A percentile compares a stretch with the other conserved stretches of the same genome.
These are phyloP conservation scores for Metarhizium robertsii DNA, from an alignment of 2,329 filamentous ascomycete genomes.

Conservation along the genomic window DNA sequence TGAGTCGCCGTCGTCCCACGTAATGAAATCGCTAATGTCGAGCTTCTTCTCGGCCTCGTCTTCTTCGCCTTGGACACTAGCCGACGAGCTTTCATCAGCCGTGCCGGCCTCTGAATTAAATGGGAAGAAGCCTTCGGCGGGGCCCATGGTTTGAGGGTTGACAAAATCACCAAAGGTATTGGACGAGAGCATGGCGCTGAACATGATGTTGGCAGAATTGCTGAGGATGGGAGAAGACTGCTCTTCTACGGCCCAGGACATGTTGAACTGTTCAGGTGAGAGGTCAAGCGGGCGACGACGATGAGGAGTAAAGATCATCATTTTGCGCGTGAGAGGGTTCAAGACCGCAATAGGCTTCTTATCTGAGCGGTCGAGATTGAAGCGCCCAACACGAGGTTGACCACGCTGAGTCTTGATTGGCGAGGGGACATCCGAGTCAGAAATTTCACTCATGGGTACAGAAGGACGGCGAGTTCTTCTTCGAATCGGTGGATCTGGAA, in stretches of 20 bases:
- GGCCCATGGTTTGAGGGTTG: constrained; percentile 59
- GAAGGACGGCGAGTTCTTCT: constrained; percentile 37
- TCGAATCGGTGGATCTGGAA: constrained; percentile 37
- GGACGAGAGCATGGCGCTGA: constrained; percentile 58
- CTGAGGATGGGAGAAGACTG: constrained; percentile 49
- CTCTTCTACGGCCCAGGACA: constrained; percentile 33
- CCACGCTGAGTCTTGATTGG: constrained; percentile 38
- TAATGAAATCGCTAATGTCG: constrained; percentile 64
- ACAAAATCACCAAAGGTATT: constrained; percentile 47
- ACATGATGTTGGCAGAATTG: constrained; percentile 67
- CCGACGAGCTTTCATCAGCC: constrained; percentile 36
- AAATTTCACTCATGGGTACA: constrained; percentile 28
- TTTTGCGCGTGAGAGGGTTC: constrained; percentile 47
- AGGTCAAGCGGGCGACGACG: constrained; percentile 39
- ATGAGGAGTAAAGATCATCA: constrained; percentile 54
- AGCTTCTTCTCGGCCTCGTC: constrained; percentile 57
- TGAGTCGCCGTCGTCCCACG: constrained; percentile 50
- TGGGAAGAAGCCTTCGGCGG: constrained; percentile 67
- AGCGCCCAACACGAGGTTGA: constrained; percentile 44
- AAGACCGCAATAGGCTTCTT: constrained; percentile 50
- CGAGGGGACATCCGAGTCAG: constrained; percentile 41
- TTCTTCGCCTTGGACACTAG: constrained; percentile 36
- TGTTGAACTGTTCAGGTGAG: constrained; percentile 45
- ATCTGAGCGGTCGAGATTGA: constrained; percentile 42
- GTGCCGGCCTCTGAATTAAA: constrained; percentile 51